Evolutionary conservation across 441 rosid genomes (phyloP).

Genomic region (Metrosideros polymorpha): DNA sequence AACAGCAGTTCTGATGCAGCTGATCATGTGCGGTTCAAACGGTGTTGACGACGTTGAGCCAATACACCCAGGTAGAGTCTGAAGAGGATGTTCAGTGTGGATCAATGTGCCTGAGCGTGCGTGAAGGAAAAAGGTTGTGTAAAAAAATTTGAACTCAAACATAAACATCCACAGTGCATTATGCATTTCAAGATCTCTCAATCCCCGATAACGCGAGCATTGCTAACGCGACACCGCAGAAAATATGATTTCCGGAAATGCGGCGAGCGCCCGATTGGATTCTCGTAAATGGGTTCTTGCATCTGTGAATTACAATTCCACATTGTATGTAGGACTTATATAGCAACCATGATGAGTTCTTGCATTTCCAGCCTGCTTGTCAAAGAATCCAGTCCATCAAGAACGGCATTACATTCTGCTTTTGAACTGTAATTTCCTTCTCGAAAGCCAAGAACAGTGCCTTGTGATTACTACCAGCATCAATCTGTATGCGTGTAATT

Average conservation of each 20-base stretch:
- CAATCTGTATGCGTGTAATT: background rate
- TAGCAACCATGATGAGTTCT: background rate
- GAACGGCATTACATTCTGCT: background rate
- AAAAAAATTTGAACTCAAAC: background rate
- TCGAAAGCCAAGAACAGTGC: background rate
- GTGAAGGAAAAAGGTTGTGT: background rate
- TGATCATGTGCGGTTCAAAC: slow-evolving; percentile 32
- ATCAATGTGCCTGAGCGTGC: background rate
- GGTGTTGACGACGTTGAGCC: background rate
- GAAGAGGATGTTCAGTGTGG: background rate
- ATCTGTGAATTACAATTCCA: background rate
- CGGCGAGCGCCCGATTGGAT: background rate
- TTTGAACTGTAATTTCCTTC: background rate
- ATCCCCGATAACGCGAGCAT: background rate
- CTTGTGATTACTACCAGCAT: background rate
- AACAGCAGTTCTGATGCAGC: slow-evolving; percentile 19
- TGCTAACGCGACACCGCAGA: background rate
- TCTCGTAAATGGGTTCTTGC: background rate
- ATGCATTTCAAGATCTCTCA: background rate
- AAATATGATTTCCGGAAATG: background rate
- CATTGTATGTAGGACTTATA: background rate
- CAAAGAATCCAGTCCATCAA: background rate
- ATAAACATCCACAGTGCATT: background rate
- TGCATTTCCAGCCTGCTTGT: background rate
- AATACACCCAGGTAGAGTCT: background rate